phyloP scores from a whole-genome alignment of 2,329 filamentous ascomycete genomes.

The Alternaria tenuissima region DNA sequence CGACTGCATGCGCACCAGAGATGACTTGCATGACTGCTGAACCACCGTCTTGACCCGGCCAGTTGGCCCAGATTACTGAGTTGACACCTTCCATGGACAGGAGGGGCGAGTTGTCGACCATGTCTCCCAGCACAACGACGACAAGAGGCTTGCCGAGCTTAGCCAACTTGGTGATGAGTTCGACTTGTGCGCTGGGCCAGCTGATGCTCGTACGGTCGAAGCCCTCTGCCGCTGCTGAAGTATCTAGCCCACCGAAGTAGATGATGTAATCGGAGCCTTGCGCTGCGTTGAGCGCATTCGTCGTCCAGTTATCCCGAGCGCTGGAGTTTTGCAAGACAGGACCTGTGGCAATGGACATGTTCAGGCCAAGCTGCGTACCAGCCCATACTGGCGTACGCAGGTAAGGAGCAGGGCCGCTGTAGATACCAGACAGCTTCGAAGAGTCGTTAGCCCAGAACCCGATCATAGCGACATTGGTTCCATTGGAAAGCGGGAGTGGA shows the following conservation, averaged over 20 bases:
- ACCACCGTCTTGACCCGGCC: constrained; percentile 68
- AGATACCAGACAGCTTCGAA: constrained; percentile 66
- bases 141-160: constrained; percentile 59
- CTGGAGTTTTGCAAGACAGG: background rate
- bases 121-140: constrained; percentile 62
- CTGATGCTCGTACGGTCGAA: constrained; percentile 60
- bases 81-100: constrained; percentile 58
- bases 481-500: constrained; percentile 44
- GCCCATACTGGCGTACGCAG: constrained; percentile 63
- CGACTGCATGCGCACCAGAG: constrained; percentile 60
- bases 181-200: constrained; percentile 63
- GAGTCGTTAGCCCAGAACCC: constrained; percentile 68
- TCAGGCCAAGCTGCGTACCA: constrained; percentile 56
- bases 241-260: constrained; percentile 65
- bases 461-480: constrained; percentile 61
- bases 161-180: constrained; percentile 60
- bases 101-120: constrained; percentile 62
- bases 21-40: constrained; percentile 64
- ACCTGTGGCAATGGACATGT: constrained; percentile 43
- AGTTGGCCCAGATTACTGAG: constrained; percentile 65
- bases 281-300: constrained; percentile 43
- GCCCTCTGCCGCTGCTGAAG: constrained; percentile 60
- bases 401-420: constrained; percentile 53
- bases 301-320: background rate
- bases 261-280: constrained; percentile 61